Conservation (phyloP, 2,329 filamentous ascomycete species). For the Pseudogymnoascus sp. region DNA sequence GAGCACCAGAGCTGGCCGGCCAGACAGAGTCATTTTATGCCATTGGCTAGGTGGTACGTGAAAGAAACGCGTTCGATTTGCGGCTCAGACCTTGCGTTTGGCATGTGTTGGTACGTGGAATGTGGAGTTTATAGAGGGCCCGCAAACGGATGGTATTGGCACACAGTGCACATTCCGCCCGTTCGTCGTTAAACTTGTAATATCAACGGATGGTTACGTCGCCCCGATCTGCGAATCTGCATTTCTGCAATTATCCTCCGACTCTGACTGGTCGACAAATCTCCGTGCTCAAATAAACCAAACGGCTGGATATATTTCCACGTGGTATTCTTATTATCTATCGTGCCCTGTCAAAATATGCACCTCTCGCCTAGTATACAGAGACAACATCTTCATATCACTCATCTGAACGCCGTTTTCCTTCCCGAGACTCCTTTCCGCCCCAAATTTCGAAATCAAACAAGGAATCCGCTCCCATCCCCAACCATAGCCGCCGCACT, state of each 20-base stretch:
- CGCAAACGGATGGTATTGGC: conserved; percentile 1
- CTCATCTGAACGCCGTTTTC: conserved; percentile 10
- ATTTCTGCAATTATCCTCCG: neutral
- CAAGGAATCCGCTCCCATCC: conserved; percentile 55
- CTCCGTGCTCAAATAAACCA: neutral
- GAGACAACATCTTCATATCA: conserved; percentile 1
- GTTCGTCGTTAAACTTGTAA: neutral
- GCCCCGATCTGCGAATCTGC: neutral
- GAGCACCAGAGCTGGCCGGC: neutral
- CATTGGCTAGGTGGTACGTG: neutral
- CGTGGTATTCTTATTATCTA: conserved; percentile 10
- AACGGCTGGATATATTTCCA: neutral
- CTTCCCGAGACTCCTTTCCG: conserved; percentile 8
- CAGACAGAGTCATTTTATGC: conserved; percentile 1
- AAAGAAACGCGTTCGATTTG: neutral
- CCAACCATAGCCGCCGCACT: conserved; percentile 64
- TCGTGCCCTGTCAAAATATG: neutral
- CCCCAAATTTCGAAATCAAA: conserved; percentile 10
- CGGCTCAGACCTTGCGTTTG: conserved; percentile 1
- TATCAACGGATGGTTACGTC: conserved; percentile 1
- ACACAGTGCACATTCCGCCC: neutral
- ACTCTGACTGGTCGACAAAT: neutral
- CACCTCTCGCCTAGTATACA: conserved; percentile 1
- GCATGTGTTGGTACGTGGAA: neutral
- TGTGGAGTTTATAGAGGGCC: neutral